These are phyloP conservation scores for Gossypium sturtianum DNA, from an alignment of 345 rosid genomes.

Conservation along the genomic window DNA sequence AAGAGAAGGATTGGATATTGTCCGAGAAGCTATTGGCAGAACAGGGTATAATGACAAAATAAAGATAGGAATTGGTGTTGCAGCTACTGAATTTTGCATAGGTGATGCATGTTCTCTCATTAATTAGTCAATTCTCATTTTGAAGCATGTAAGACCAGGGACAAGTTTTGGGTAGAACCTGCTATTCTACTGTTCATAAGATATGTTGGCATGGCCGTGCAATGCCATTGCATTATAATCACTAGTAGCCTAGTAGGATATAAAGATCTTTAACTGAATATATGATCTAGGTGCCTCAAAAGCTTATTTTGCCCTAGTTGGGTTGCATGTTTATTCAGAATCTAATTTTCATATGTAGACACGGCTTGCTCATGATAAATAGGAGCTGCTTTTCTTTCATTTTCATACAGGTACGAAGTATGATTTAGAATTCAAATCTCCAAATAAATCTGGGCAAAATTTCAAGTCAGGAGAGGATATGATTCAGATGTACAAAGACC, in stretches of 20 bases:
- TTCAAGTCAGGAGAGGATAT: slow-evolving; percentile 93
- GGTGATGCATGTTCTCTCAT: slow-evolving; percentile 41
- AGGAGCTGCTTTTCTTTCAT: background rate
- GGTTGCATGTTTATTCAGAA: background rate
- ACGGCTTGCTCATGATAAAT: slow-evolving; percentile 5
- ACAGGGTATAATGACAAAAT: slow-evolving; percentile 75
- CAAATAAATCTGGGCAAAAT: slow-evolving; percentile 68
- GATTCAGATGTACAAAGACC: slow-evolving; percentile 84
- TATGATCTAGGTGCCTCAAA: background rate
- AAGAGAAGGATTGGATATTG: slow-evolving; percentile 86
- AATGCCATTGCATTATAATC: background rate
- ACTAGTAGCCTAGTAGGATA: background rate
- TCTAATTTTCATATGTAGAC: background rate
- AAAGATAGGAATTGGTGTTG: slow-evolving; percentile 87
- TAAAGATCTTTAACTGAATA: background rate
- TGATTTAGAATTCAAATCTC: slow-evolving; percentile 73
- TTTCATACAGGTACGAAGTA: slow-evolving; percentile 71
- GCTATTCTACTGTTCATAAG: background rate
- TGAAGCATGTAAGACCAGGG: background rate
- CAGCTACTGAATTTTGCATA: slow-evolving; percentile 81
- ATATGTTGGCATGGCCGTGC: background rate
- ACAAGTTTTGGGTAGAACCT: background rate
- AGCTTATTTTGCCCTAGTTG: background rate
- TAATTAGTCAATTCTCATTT: slow-evolving; percentile 1
- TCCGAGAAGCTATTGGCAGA: slow-evolving; percentile 87